Conservation (phyloP, 1,284 basidiomycete genomes). For the Thelephora terrestris region DNA sequence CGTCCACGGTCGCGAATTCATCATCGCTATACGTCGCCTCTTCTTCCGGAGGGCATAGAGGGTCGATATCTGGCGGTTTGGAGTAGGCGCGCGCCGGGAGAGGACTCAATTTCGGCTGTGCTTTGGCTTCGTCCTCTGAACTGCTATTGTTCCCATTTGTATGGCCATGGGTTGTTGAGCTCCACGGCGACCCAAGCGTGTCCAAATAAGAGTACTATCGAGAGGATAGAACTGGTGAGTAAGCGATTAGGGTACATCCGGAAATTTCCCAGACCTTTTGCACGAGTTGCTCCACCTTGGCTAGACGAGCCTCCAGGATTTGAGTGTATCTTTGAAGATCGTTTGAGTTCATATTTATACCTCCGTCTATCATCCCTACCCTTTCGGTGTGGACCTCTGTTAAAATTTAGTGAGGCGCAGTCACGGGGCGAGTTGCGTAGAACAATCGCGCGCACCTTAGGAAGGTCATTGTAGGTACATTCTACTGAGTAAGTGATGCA, state of each 20-base stretch:
- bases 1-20: constrained; percentile 9
- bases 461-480: constrained; percentile 1
- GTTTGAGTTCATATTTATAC: neutral
- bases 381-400: neutral
- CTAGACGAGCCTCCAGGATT: constrained; percentile 58
- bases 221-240: neutral
- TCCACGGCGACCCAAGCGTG: no score
- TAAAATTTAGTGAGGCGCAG: neutral
- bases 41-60: constrained; percentile 6
- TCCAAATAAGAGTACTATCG: neutral
- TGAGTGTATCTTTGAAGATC: constrained; percentile 50
- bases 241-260: no score
- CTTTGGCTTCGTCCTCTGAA: neutral
- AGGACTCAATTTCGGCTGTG: neutral
- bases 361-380: neutral
- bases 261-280: neutral
- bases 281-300: constrained; percentile 60
- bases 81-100: neutral
- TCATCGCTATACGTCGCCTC: constrained; percentile 25
- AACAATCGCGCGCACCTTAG: constrained; percentile 2
- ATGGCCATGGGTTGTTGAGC: no score
- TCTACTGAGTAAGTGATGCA: constrained; percentile 1
- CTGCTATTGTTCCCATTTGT: neutral
- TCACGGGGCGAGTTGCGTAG: neutral
- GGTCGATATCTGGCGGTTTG: neutral